Conservation (phyloP, 352 stramenopile species). For the Phytophthora crassamura region DNA sequence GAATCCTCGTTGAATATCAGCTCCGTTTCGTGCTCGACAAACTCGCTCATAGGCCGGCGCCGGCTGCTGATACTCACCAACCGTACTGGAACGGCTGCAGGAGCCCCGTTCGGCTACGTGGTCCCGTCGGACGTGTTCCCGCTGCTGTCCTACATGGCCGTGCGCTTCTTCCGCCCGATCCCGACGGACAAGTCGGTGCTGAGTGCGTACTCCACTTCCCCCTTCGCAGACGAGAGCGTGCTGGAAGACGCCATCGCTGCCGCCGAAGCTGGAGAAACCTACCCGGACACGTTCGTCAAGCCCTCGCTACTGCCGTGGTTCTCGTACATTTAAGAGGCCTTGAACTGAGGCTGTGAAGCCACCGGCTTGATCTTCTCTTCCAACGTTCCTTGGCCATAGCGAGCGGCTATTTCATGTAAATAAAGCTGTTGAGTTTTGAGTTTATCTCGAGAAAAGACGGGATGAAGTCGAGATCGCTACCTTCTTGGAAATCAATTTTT, state of each 20-base stretch:
- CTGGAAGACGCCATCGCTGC: constrained; percentile 44
- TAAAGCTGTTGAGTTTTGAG: no score
- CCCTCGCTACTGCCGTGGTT: constrained; percentile 37
- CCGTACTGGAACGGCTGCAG: constrained; percentile 14
- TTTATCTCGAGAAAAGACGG: no score
- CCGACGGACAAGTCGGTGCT: constrained; percentile 26
- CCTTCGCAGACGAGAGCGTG: constrained; percentile 30
- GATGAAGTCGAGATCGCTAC: no score
- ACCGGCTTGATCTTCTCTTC: no score
- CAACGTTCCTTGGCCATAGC: no score
- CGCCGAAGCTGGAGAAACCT: constrained; percentile 88
- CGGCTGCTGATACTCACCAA: constrained; percentile 20
- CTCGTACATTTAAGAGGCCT: constrained; percentile 31
- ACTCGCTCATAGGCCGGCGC: constrained; percentile 40
- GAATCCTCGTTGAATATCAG: constrained; percentile 48
- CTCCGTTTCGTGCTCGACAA: constrained; percentile 62
- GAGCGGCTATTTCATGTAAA: no score
- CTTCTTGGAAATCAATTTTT: no score
- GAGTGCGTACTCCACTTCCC: constrained; percentile 20
- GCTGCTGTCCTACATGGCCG: constrained; percentile 28
- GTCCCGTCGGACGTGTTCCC: constrained; percentile 49
- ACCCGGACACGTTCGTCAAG: constrained; percentile 58
- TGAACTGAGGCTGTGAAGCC: no score
- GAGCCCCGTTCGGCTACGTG: constrained; percentile 45
- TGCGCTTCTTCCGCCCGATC: constrained; percentile 30